phyloP scores from a whole-genome alignment of 2,329 filamentous ascomycete species.

The Cladosporium sp. region DNA sequence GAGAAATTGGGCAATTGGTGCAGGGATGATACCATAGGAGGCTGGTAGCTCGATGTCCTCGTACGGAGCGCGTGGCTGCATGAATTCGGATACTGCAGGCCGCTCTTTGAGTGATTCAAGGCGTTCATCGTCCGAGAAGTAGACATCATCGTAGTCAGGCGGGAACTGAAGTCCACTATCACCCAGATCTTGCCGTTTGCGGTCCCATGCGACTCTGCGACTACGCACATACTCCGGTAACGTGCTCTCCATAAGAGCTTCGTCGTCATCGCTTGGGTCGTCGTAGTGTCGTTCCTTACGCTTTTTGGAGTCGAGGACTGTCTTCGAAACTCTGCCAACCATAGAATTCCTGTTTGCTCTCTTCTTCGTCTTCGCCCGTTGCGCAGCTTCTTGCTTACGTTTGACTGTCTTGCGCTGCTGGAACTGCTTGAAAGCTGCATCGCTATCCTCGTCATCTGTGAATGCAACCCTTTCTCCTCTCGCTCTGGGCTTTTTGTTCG shows the following conservation, averaged over 20 bases:
- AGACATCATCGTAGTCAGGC: slow-evolving; percentile 72
- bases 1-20: slow-evolving; percentile 85
- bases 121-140: slow-evolving; percentile 71
- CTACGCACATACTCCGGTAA: slow-evolving; percentile 72
- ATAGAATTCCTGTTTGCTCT: slow-evolving; percentile 42
- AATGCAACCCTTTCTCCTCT: slow-evolving; percentile 25
- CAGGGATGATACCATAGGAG: slow-evolving; percentile 80
- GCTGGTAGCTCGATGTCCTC: slow-evolving; percentile 72
- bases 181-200: slow-evolving; percentile 58
- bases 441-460: slow-evolving; percentile 55
- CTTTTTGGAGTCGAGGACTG: slow-evolving; percentile 20
- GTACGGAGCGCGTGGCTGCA: slow-evolving; percentile 65
- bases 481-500: slow-evolving; percentile 18
- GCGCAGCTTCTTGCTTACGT: slow-evolving; percentile 53
- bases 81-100: slow-evolving; percentile 66
- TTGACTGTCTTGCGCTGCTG: slow-evolving; percentile 60
- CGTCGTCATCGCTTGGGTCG: slow-evolving; percentile 49
- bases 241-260: slow-evolving; percentile 56
- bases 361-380: slow-evolving; percentile 50
- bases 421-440: slow-evolving; percentile 62
- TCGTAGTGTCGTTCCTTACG: slow-evolving; percentile 26
- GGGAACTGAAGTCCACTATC: slow-evolving; percentile 73
- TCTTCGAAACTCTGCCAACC: slow-evolving; percentile 35
- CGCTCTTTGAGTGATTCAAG: slow-evolving; percentile 65
- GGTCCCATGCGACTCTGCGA: slow-evolving; percentile 70